Percentiles rank a stretch among this genome's conserved stretches.
Conservation (phyloP, 2,329 filamentous ascomycete genomes). For the Aspergillus clavatus region DNA sequence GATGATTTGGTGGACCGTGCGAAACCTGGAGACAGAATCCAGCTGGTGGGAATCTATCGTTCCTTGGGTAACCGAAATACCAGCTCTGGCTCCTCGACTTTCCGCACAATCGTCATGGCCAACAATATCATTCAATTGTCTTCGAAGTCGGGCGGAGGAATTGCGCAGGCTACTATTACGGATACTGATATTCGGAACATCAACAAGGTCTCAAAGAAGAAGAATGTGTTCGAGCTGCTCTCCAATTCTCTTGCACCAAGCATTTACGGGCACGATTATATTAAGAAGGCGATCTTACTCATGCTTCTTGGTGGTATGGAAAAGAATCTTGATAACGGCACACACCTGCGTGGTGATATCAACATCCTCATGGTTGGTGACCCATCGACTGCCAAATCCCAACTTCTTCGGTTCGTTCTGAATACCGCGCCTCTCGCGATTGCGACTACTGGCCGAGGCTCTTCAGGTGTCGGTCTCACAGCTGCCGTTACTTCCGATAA, state of each 20-base stretch:
- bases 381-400: slow-evolving; percentile 97
- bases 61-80: slow-evolving; percentile 93
- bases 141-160: slow-evolving; percentile 90
- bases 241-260: slow-evolving; percentile 93
- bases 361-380: slow-evolving; percentile 99
- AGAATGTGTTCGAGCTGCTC: slow-evolving; percentile 84
- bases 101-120: slow-evolving; percentile 88
- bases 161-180: slow-evolving; percentile 86
- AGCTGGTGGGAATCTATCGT: slow-evolving; percentile 93
- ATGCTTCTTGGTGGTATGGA: slow-evolving; percentile 95
- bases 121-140: slow-evolving; percentile 94
- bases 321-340: slow-evolving; percentile 97
- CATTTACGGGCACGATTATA: slow-evolving; percentile 94
- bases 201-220: slow-evolving; percentile 94
- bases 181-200: slow-evolving; percentile 98
- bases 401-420: slow-evolving; percentile 89
- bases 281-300: slow-evolving; percentile 94
- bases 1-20: slow-evolving; percentile 93
- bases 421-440: slow-evolving; percentile 96
- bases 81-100: slow-evolving; percentile 82
- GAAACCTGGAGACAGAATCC: slow-evolving; percentile 92
- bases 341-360: slow-evolving; percentile 95
- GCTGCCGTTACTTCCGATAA: slow-evolving; percentile 95
- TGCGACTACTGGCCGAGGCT: slow-evolving; percentile 92
- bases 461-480: slow-evolving; percentile 94